Conservation (phyloP, 2,329 filamentous ascomycete genomes). For the Eurotiales sp. region DNA sequence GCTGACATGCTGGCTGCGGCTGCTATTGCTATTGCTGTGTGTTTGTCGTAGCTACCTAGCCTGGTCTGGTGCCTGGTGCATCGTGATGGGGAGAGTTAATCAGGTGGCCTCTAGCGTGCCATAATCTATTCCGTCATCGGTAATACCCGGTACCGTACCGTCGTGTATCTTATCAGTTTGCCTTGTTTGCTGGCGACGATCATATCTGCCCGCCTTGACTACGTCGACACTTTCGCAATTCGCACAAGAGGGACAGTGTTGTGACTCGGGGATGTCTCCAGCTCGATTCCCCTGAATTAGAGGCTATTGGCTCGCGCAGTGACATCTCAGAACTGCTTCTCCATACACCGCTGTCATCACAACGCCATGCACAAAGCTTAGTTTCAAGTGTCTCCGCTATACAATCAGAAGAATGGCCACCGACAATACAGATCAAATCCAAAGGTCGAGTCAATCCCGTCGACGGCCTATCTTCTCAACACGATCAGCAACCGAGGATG, state of each 20-base stretch:
- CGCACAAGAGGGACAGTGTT: not conserved
- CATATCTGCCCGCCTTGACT: not conserved
- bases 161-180: conserved; percentile 8
- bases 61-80: no score
- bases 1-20: no score
- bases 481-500: conserved; percentile 37
- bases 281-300: not conserved
- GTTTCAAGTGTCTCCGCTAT: not conserved
- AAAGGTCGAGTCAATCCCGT: conserved; percentile 28
- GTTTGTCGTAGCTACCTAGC: no score
- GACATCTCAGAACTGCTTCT: not conserved
- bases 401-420: conserved; percentile 20
- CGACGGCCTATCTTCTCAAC: conserved; percentile 38
- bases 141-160: not conserved
- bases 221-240: not conserved
- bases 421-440: conserved; percentile 19
- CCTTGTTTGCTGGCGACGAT: conserved; percentile 1
- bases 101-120: no score
- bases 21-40: no score
- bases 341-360: not conserved
- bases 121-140: not conserved
- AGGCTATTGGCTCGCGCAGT: not conserved
- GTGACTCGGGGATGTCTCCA: not conserved
- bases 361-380: not conserved
- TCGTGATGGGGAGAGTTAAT: no score